Evolutionary conservation across 2,329 filamentous ascomycete species (phyloP), one percentile per base, ranked within the genome.

Genomic region (Lasiodiplodia sp.): DNA sequence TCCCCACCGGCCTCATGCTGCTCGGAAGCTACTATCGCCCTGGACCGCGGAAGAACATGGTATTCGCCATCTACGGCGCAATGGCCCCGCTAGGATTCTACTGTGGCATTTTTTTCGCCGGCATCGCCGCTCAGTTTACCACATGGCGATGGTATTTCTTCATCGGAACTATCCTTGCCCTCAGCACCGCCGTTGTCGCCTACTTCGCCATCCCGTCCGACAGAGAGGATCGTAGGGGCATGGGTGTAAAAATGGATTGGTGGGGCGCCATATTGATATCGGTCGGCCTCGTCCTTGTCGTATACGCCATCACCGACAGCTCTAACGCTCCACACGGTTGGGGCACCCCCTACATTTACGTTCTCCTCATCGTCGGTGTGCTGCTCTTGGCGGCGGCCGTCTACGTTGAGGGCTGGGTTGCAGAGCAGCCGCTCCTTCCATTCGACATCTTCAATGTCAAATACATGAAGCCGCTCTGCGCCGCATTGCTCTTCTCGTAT

Each of bases 301-400:
- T 92, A 0, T 93, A 89, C 73, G 89, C 91, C 0, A 86, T 94
- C 68, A 92, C 91, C 0, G 88, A 91, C 57, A 88, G 87, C 8
- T 85, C 87, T 0, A 87, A 91, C 74, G 90, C 90, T 0, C 86
- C 88, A 0, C 74, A 87, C 7, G 86, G 88, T 2, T 94, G 91
- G 90, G 80, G 75, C 21, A 91, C 89, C 0, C 88, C 90, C 1
- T 91, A 92, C 71, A 88, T 94, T 51, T 86, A 86, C 64, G 80
- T 88, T 7, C 86, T 87, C 0, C 84, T 93, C 57, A 79, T 88
- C 4, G 52, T 89, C 1, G 91, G 91, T 0, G 76, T 85, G 1
- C 67, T 91, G 0, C 74, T 90, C 4, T 81, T 94, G 1, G 78
- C 77, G 1, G 78, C 80, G 0, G 87, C 90, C 2, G 82, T 88